Percentiles rank a stretch among this genome's conserved stretches.
Conservation (phyloP, 176 grass and related monocot species). For the Zea luxurians region DNA sequence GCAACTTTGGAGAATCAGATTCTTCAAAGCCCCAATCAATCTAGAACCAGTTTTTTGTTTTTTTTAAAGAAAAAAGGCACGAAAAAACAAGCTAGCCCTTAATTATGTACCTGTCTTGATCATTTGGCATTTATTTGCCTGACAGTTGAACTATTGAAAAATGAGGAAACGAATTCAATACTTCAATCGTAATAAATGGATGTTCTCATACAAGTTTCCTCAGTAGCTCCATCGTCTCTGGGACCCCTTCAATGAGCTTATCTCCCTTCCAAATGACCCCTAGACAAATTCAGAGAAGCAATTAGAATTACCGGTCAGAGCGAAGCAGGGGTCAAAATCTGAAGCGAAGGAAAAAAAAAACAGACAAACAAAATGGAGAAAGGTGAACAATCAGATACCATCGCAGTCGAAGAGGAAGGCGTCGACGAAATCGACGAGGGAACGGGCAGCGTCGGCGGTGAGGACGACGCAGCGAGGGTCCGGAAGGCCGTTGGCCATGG, state of each 20-base stretch:
- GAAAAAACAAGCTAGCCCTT: background rate
- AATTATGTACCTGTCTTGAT: background rate
- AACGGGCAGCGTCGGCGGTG: conserved; percentile 54
- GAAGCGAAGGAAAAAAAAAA: background rate
- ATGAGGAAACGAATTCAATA: background rate
- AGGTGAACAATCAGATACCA: conserved; percentile 35
- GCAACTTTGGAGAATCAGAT: background rate
- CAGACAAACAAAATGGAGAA: background rate
- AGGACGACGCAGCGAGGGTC: conserved; percentile 33
- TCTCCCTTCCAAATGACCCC: conserved; percentile 98
- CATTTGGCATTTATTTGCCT: background rate
- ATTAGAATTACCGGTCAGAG: conserved; percentile 21
- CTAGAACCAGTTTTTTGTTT: background rate
- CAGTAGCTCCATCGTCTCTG: conserved; percentile 58
- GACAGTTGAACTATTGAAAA: background rate
- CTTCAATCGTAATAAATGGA: background rate
- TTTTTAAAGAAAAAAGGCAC: no score
- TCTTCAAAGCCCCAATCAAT: conserved; percentile 1
- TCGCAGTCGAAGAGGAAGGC: conserved; percentile 95
- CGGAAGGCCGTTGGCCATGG: conserved; percentile 33
- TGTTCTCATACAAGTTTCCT: conserved; percentile 60
- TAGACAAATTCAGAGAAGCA: conserved; percentile 28
- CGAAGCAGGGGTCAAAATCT: background rate
- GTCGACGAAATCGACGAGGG: conserved; percentile 74
- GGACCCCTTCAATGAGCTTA: conserved; percentile 75